Percentiles rank a stretch among this genome's conserved stretches.
phyloP scores from a whole-genome alignment of 768 basidiomycete species.

The Postia placenta region DNA sequence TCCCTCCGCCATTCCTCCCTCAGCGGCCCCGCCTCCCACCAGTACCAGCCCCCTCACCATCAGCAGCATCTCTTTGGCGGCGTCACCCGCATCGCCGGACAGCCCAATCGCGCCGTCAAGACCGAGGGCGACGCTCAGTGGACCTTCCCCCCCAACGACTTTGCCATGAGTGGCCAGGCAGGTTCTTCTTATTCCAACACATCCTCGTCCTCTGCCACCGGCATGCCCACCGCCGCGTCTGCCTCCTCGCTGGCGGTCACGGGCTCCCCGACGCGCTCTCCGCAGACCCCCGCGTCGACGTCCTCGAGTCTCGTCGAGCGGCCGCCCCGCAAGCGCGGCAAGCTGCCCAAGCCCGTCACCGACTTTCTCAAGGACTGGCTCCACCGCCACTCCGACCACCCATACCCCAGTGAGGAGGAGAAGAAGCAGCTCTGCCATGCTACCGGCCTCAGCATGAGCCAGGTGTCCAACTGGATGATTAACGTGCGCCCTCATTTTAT shows the following conservation, averaged over 20 bases:
- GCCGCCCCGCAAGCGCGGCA: conserved; percentile 77
- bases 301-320: conserved; percentile 62
- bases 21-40: conserved; percentile 30
- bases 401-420: conserved; percentile 86
- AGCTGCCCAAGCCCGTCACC: conserved; percentile 86
- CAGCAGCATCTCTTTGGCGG: conserved; percentile 55
- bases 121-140: conserved; percentile 52
- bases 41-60: too few species aligned
- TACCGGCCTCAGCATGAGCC: conserved; percentile 82
- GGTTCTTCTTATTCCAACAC: conserved; percentile 19
- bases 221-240: conserved; percentile 19
- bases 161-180: conserved; percentile 19
- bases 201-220: conserved; percentile 33
- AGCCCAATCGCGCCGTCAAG: conserved; percentile 45
- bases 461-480: conserved; percentile 94
- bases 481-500: conserved; percentile 39
- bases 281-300: conserved; percentile 37
- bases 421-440: conserved; percentile 85
- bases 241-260: conserved; percentile 32
- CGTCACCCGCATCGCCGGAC: conserved; percentile 66
- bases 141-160: conserved; percentile 57
- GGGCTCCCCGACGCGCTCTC: conserved; percentile 47
- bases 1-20: conserved; percentile 62
- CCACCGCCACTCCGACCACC: conserved; percentile 83
- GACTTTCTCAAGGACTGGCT: conserved; percentile 88